Percentiles rank a stretch among this genome's conserved stretches.
phyloP scores from a whole-genome alignment of 805 yeast genomes.

The Saccharomycopsis fibuligera region DNA sequence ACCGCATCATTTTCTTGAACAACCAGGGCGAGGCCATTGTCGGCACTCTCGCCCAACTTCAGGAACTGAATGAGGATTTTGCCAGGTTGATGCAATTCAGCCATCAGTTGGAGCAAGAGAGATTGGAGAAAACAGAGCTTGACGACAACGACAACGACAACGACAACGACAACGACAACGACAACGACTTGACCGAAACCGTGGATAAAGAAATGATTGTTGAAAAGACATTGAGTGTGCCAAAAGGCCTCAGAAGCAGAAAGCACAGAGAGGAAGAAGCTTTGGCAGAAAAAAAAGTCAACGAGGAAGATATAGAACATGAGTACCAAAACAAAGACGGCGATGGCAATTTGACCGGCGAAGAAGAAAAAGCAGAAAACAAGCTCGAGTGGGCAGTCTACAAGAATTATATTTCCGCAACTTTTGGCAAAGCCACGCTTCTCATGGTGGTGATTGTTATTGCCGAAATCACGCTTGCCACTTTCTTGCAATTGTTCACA shows the following conservation, averaged over 20 bases:
- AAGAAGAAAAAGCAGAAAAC: constrained; percentile 56
- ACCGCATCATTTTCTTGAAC: constrained; percentile 51
- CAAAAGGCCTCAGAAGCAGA: too few species aligned
- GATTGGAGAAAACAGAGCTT: constrained; percentile 23
- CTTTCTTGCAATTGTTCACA: constrained; percentile 49
- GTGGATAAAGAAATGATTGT: not conserved
- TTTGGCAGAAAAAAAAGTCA: too few species aligned
- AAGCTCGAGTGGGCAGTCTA: constrained; percentile 45
- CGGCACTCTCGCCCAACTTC: constrained; percentile 47
- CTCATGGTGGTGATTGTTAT: constrained; percentile 28
- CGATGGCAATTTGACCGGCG: constrained; percentile 30
- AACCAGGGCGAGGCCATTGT: constrained; percentile 42
- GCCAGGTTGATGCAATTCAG: constrained; percentile 37
- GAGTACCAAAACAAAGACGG: not conserved
- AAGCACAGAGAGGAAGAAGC: too few species aligned
- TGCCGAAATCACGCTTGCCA: constrained; percentile 20
- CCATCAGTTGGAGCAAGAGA: constrained; percentile 24
- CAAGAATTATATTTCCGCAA: constrained; percentile 34
- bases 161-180: not conserved
- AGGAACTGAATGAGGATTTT: constrained; percentile 35
- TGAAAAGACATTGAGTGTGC: not conserved
- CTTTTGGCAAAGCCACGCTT: constrained; percentile 31
- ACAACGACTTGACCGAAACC: not conserved
- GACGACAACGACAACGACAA: constrained; percentile 9
- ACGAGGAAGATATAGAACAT: too few species aligned